phyloP scores from a whole-genome alignment of 257 asterid genomes.

The Fraxinus anomala region DNA sequence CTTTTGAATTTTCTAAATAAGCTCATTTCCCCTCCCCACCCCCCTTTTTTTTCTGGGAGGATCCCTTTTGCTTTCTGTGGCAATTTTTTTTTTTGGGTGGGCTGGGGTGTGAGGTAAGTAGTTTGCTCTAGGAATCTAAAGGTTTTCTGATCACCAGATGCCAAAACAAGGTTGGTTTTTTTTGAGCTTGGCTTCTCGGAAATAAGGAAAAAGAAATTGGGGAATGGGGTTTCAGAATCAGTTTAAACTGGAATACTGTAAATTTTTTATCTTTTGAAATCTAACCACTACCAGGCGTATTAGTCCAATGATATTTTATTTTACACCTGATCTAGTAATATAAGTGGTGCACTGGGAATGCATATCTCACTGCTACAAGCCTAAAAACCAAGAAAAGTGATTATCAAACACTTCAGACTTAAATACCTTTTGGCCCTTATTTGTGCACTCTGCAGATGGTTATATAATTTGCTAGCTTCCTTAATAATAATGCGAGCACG shows the following conservation, averaged over 20 bases:
- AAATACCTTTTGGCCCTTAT: slow-evolving; percentile 41
- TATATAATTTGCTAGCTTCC: slow-evolving; percentile 38
- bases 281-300: neutral
- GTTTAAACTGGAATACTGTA: neutral
- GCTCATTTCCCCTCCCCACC: no score
- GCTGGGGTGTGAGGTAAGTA: neutral
- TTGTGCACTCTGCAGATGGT: slow-evolving; percentile 41
- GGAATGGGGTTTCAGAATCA: neutral
- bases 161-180: neutral
- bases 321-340: neutral
- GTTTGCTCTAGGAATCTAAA: neutral
- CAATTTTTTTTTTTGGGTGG: neutral
- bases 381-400: slow-evolving; percentile 31
- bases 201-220: neutral
- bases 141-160: neutral
- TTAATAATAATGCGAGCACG: slow-evolving; percentile 49
- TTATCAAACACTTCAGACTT: slow-evolving; percentile 34
- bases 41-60: neutral
- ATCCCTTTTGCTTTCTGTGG: neutral
- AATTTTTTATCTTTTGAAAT: neutral
- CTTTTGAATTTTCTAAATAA: no score
- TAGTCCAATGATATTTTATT: slow-evolving; percentile 34
- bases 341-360: no score
- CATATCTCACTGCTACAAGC: neutral
- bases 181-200: neutral